Percentiles rank a stretch among this genome's conserved stretches.
Conservation (phyloP, 495 filamentous ascomycete species). For the Cladorrhinum samala region DNA sequence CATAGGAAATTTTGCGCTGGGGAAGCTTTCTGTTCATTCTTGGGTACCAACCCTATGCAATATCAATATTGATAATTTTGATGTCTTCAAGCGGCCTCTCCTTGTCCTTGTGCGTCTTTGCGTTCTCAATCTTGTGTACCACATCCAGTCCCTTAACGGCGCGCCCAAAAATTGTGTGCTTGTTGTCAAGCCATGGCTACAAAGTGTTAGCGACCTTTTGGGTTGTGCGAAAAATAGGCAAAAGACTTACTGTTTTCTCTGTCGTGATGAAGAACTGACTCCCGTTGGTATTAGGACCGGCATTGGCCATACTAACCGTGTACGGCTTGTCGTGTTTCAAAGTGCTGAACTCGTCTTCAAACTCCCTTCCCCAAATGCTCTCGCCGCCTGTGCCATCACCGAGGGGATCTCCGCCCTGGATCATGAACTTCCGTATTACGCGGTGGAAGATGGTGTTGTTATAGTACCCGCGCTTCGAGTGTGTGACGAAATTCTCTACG, state of each 20-base stretch:
- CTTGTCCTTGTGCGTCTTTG: conserved; percentile 90
- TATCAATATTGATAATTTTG: conserved; percentile 87
- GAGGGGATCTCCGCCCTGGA: conserved; percentile 84
- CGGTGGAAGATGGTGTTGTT: conserved; percentile 97
- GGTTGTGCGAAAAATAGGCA: conserved; percentile 2
- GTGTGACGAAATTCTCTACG: conserved; percentile 98
- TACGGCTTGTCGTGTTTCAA: conserved; percentile 94
- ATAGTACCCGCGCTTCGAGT: conserved; percentile 84
- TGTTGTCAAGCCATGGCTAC: conserved; percentile 86
- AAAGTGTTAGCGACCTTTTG: neutral
- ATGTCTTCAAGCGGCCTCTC: conserved; percentile 97
- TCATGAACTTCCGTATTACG: conserved; percentile 98
- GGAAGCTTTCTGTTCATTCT: neutral
- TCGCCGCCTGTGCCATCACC: conserved; percentile 96
- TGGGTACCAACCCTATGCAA: conserved; percentile 8
- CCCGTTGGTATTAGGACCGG: conserved; percentile 71
- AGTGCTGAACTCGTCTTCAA: conserved; percentile 89
- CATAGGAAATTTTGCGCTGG: too few species aligned
- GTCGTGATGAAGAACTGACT: conserved; percentile 99
- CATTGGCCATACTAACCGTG: conserved; percentile 95
- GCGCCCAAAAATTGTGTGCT: conserved; percentile 93
- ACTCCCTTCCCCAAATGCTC: conserved; percentile 94
- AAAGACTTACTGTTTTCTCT: conserved; percentile 66
- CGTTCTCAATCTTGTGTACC: conserved; percentile 94
- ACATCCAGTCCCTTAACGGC: conserved; percentile 87